Base-by-base conservation (phyloP, 1,139 yeast species). In the Yamadazyma mexicana region DNA sequence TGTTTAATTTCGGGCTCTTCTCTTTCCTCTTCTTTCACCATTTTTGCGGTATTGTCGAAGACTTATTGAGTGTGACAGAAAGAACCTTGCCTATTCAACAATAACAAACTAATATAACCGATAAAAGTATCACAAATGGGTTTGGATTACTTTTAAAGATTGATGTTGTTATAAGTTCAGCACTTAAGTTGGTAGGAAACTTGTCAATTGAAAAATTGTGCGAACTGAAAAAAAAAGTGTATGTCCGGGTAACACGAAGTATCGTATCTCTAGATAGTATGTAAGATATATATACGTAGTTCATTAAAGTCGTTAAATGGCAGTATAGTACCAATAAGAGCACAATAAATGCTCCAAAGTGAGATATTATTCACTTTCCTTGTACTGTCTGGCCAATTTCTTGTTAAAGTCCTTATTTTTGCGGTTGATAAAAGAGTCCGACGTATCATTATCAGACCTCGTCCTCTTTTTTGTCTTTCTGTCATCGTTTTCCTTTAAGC, bases 351-450 rank as follows among this genome's bases (percentile, higher is more conserved):
- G n/a, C n/a, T n/a, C n/a, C n/a, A n/a, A n/a, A n/a, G n/a, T n/a
- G n/a, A n/a, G n/a, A n/a, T n/a, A n/a, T n/a, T 24, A 24, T 6
- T 33, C 30, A 3, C 14, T 14, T 5, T 12, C 23, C 36, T 67
- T 64, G 49, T 75, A 75, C 47, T 78, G 81, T 34, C 91, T 63
- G 40, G 80, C 70, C 48, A 88, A 64, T 53, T 86, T 86, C 58
- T 75, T 77, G 61, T 87, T 88, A 62, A 87, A 88, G 53, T 83
- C 85, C 54, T 75, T 77, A 68, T 88, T 88, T 60, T 83, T 84
- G 44, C 84, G 91, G 56, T 85, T 87, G 55, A 88, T 78, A 53
- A 58, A 66, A 25, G 61, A 53, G 6, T 68, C 73, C 9, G 60
- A 70, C 3, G 63, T 58, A 9, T 50, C 70, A 3, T 10, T 6